Evolutionary conservation across 768 basidiomycete species (phyloP), one percentile per base, ranked within the genome.

Genomic region (Russula emetica): DNA sequence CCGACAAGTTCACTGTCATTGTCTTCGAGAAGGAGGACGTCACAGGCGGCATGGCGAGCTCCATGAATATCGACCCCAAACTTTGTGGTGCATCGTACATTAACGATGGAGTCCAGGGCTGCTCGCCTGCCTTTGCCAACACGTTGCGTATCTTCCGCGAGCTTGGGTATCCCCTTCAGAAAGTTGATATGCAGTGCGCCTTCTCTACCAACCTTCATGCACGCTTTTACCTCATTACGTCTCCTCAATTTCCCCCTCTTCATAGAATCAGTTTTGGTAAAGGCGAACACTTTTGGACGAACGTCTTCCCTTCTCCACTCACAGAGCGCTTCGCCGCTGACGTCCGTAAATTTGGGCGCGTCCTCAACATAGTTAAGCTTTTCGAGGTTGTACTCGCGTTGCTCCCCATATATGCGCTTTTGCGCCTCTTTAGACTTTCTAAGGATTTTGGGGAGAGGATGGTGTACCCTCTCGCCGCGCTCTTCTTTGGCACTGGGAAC

Each of bases 401-500:
- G 60, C 70, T 78, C 18, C 74, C 74, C 11, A 73, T 77, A 24
- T 71, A 75, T 62, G 64, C 63, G 18, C 75, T 76, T 73, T 68
- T 77, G 22, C 71, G 68, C 54, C 67, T 76, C 63, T 76, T 76
- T 62, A 49, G 71, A 55, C 76, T 75, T 62, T 75, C 73, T 7
- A 74, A 70, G 47, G 74, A 71, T 36, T 77, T 75, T 52, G 75
- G 74, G 5, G 76, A 76, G 57, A 70, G 71, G 61, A 74, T 74
- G 70, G 74, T 76, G n/a, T 76, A 74, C 52, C 73, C 75, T 18
- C 71, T 76, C 36, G 71, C 75, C 30, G 72, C 74, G 8, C 69
- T 77, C 32, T 76, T 75, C 66, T 75, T 74, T 36, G 74, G 73
- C n/a, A 76, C 74, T 14, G 75, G 75, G 4, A 76, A 76, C 61